Base-by-base conservation (phyloP, 441 rosid species). In the Jatropha multifida region DNA sequence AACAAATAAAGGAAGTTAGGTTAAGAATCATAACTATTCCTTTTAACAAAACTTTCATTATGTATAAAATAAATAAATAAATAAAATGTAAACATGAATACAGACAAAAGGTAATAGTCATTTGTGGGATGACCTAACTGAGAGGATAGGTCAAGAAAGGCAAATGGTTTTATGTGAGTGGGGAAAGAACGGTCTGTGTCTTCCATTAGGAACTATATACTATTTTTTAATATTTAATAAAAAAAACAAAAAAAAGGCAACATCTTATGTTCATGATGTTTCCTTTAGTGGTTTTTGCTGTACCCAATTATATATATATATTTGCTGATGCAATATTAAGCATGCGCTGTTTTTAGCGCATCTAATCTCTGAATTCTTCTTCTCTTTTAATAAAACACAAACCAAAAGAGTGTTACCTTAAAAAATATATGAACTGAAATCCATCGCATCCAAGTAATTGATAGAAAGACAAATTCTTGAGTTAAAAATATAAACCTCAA, bases 41-140 rank as follows among this genome's bases (percentile, higher is more conserved):
- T 23, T 23, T 23, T 23, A 23, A 23, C 23, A 23, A 23, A 23
- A 23, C 23, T 23, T 0, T 23, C 23, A 23, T 23, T 23, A 23
- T 23, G 23, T 23, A 23, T 0, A 23, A 23, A 23, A 23, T 23
- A 23, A 23, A 23, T 23, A 23, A 23, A 23, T 23, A 23, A 23
- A 23, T 23, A 23, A 23, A 23, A 23, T 23, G 23, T 23, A 23
- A 23, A 23, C 23, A 23, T 23, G 23, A 23, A 23, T 23, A 23
- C 23, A 23, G 23, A 23, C 23, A 23, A 23, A 23, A 23, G 23
- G 23, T 0, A 23, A 23, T 23, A 23, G 23, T 23, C 23, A 23
- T 42, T 78, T 72, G 65, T 74, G 77, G 79, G 49, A 79, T 73
- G 84, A 81, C 80, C 82, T 77, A 78, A 80, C 78, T 76, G 80